Percentiles rank a stretch among this genome's conserved stretches.
Conservation (phyloP, 129 eudicot genomes). For the Logfia minima region DNA sequence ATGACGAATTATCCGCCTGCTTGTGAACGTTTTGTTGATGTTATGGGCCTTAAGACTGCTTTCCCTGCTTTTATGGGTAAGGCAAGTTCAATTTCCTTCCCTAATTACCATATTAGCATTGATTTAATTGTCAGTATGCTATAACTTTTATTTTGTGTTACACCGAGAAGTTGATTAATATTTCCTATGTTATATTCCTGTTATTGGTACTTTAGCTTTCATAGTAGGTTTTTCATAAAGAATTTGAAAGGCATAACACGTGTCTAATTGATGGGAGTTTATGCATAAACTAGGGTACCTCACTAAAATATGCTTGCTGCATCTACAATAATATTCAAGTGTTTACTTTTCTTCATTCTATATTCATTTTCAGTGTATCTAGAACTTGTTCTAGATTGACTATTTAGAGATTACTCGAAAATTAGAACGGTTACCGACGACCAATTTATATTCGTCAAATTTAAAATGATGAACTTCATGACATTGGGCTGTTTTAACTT, state of each 20-base stretch:
- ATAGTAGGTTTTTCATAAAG: not conserved
- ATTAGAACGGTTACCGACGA: not conserved
- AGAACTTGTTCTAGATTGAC: conserved; percentile 1
- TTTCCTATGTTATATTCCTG: not conserved
- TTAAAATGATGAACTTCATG: not conserved
- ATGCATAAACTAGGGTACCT: not conserved
- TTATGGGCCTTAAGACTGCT: conserved; percentile 96
- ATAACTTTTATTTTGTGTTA: not conserved
- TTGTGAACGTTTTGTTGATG: conserved; percentile 96
- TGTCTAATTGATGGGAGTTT: not conserved
- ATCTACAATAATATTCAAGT: not conserved
- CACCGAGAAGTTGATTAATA: not conserved
- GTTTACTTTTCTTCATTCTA: no score
- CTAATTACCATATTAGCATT: not conserved
- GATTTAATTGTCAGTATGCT: not conserved
- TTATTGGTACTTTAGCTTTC: not conserved
- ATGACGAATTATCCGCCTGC: conserved; percentile 97
- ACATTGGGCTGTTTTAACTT: conserved; percentile 12
- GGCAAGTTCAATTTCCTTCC: conserved; percentile 70
- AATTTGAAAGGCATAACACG: not conserved
- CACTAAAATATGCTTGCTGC: not conserved
- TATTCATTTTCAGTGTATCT: not conserved
- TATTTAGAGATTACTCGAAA: not conserved
- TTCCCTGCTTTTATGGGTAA: conserved; percentile 99
- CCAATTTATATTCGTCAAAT: not conserved